Evolutionary conservation across 495 filamentous ascomycete species (phyloP).

Genomic region (Jackrogersella multiformis): DNA sequence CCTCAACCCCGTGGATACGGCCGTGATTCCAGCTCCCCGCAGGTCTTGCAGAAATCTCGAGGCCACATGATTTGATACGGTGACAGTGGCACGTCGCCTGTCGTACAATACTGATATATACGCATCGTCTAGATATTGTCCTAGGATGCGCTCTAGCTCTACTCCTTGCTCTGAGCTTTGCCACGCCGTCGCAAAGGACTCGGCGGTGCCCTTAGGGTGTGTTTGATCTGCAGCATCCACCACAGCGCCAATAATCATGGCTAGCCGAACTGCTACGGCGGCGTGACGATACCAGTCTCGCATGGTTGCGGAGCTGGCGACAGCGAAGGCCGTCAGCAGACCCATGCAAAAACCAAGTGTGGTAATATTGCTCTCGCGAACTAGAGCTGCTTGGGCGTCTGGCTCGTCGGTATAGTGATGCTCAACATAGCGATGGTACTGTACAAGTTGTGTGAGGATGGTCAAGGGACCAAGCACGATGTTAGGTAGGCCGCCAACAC

Average conservation of each 20-base stretch:
- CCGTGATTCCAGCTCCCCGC: not conserved
- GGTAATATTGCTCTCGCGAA: constrained; percentile 12
- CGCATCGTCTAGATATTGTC: not conserved
- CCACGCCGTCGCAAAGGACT: not conserved
- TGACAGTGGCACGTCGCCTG: not conserved
- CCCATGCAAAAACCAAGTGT: constrained; percentile 58
- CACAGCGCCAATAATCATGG: constrained; percentile 46
- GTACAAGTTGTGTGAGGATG: not conserved
- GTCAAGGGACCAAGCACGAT: not conserved
- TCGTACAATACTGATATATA: not conserved
- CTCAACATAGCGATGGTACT: not conserved
- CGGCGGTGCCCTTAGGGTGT: not conserved
- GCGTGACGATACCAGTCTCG: constrained; percentile 46
- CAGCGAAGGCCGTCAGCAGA: constrained; percentile 50
- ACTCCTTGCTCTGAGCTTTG: not conserved
- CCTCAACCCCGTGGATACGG: not conserved
- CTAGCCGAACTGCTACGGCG: constrained; percentile 53
- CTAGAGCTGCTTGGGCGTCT: not conserved
- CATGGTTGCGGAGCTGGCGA: constrained; percentile 38
- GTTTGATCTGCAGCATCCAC: constrained; percentile 7
- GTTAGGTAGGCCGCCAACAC: not conserved
- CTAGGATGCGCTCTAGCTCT: not conserved
- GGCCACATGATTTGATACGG: not conserved
- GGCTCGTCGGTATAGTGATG: not conserved
- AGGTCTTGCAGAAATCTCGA: not conserved